Base-by-base conservation (phyloP, 2,329 filamentous ascomycete species). In the Fonsecaea monophora region DNA sequence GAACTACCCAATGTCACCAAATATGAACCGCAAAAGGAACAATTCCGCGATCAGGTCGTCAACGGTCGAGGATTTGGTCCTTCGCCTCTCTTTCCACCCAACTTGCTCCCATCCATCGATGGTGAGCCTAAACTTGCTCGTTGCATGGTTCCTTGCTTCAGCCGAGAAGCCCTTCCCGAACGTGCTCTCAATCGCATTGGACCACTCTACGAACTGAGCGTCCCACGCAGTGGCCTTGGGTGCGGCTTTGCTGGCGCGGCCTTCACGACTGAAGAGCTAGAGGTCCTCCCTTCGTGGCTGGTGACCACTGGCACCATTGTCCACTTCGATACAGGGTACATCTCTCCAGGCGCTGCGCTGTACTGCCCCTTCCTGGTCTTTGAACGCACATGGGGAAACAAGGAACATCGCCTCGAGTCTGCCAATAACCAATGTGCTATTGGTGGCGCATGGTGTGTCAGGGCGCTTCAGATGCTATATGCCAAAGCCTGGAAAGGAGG, bases 381-480 rank as follows among this genome's bases (percentile, higher is more conserved):
- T 56, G 70, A 72, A 48, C 65, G 68, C 8, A 55, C 64, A 9
- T 64, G 67, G 38, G 66, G 70, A 37, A 59, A 68, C 15, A 68
- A 68, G 25, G 69, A 72, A 34, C 32, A 64, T 12, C 64, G 67
- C 5, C 34, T 73, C 3, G 71, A 73, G 42, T 48, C 68, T 12
- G 70, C 72, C 12, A 71, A 68, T 25, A 73, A 73, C 32, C 71
- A 72, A 62, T 72, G 71, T 64, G 72, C 72, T 13, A 69, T 73
- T 21, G 71, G 67, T 50, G 72, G 72, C 1, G 67, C 72, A n/a
- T 73, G 72, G 69, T 73, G 65, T 38, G 59, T 72, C 12, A 53
- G 70, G 38, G 61, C 71, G 4, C 62, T 72, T 48, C 72, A 73
- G 37, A 69, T 72, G 68, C 57, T 73, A 0, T 70, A 71, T 35